Conservation (phyloP, 2,329 filamentous ascomycete species). For the Ascochyta clinopodiicola region DNA sequence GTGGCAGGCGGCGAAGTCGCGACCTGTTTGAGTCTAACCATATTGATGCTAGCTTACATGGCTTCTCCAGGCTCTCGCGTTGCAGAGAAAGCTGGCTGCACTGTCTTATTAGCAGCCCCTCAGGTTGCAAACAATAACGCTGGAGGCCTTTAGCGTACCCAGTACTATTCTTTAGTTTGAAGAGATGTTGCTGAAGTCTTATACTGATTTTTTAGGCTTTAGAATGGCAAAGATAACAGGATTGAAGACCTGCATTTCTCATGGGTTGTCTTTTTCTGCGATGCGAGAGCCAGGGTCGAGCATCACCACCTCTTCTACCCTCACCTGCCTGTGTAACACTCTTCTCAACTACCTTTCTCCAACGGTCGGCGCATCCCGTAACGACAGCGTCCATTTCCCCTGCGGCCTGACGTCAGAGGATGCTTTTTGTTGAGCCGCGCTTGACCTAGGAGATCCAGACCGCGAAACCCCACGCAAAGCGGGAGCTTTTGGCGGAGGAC, state of each 20-base stretch:
- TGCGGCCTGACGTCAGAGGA: conserved; percentile 34
- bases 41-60: not conserved
- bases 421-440: conserved; percentile 32
- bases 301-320: not conserved
- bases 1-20: not conserved
- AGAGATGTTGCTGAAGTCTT: no score
- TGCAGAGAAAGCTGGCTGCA: no score
- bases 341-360: not conserved
- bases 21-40: not conserved
- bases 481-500: not conserved
- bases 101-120: no score
- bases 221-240: no score
- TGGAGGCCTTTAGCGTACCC: no score
- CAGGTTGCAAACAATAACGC: no score
- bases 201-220: no score
- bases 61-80: not conserved
- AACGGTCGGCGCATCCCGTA: not conserved
- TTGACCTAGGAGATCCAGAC: conserved; percentile 14
- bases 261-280: no score
- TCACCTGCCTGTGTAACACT: not conserved
- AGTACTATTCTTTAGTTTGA: no score
- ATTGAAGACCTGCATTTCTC: no score
- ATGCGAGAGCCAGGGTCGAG: not conserved
- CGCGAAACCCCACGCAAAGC: conserved; percentile 1
- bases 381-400: not conserved